phyloP scores from a whole-genome alignment of 2,329 filamentous ascomycete genomes.

The Berkeleyomyces rouxiae region DNA sequence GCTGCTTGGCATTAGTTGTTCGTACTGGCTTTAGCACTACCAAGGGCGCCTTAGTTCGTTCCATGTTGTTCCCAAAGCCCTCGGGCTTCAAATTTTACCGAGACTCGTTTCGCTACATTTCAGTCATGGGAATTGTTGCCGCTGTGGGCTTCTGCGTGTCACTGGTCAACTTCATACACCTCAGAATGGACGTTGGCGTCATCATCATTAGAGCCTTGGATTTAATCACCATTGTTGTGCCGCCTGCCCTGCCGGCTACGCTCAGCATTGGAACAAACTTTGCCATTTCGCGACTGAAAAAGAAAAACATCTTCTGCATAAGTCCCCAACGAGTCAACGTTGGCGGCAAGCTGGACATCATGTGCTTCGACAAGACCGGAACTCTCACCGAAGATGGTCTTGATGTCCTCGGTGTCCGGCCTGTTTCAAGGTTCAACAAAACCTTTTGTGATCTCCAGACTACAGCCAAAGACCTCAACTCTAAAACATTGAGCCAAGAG shows the following conservation, averaged over 20 bases:
- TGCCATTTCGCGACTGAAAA: conserved; percentile 68
- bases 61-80: conserved; percentile 96
- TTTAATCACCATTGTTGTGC: conserved; percentile 93
- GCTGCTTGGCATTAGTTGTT: conserved; percentile 79
- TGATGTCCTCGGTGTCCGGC: conserved; percentile 76
- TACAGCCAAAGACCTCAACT: conserved; percentile 21
- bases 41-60: conserved; percentile 85
- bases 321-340: conserved; percentile 95
- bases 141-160: conserved; percentile 77
- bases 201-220: conserved; percentile 87
- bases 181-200: conserved; percentile 71
- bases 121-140: conserved; percentile 83
- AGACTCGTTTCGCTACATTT: conserved; percentile 94
- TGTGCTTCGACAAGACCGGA: conserved; percentile 99
- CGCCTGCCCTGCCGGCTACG: conserved; percentile 83
- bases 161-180: conserved; percentile 78
- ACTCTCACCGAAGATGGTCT: conserved; percentile 92
- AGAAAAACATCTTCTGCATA: conserved; percentile 90
- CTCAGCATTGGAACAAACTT: conserved; percentile 95
- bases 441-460: conserved; percentile 9
- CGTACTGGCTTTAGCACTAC: conserved; percentile 95
- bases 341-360: conserved; percentile 83
- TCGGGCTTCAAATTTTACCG: conserved; percentile 98
- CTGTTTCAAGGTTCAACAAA: conserved; percentile 31
- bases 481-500: conserved; percentile 38